Base-by-base conservation (phyloP, 805 yeast species). In the Saturnispora mendoncae region DNA sequence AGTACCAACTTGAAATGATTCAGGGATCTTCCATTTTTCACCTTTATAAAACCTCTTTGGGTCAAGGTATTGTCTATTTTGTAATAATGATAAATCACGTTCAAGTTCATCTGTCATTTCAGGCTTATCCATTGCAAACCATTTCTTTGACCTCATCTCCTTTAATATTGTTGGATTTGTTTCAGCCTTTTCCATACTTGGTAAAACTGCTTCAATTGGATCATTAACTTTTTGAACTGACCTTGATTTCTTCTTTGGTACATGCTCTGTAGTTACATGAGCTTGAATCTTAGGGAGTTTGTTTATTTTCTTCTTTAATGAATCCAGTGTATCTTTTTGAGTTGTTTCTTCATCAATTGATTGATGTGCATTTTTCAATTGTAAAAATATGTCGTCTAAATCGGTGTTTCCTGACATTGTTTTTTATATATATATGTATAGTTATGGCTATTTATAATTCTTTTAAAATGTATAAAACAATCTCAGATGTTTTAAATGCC, bases 21-120 rank as follows among this genome's bases (percentile, higher is more conserved):
- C 62, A 3, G 63, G 90, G 6, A 71, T 69, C 38, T 69, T 71
- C 82, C 87, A 81, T 46, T 78, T 78, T 45, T 82, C 92, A 58
- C 84, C 85, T 62, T 84, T 86, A 64, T 92, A 92, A 62, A 86
- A 95, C 52, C 97, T 74, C 64, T 92, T 92, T 6, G 97, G 97
- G 57, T 92, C 97, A 47, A 92, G 69, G 8, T 87, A 95, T 42
- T 83, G 81, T 62, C 98, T 77, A 65, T 90, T 84, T 55, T 85
- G 80, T 45, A 92, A 68, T 13, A 92, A 64, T 54, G 77, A 67
- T 51, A 92, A 57, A 58, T 92, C 97, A 45, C 94, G 70, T 54
- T 82, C 82, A 17, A 84, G 57, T 23, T 72, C 70, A 2, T 80
- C 76, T 8, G 94, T 83, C 46, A 84, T 61, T 51, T 83, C 92